Base-by-base conservation (phyloP, 352 stramenopile genomes). In the Globisporangium apiculatum region DNA sequence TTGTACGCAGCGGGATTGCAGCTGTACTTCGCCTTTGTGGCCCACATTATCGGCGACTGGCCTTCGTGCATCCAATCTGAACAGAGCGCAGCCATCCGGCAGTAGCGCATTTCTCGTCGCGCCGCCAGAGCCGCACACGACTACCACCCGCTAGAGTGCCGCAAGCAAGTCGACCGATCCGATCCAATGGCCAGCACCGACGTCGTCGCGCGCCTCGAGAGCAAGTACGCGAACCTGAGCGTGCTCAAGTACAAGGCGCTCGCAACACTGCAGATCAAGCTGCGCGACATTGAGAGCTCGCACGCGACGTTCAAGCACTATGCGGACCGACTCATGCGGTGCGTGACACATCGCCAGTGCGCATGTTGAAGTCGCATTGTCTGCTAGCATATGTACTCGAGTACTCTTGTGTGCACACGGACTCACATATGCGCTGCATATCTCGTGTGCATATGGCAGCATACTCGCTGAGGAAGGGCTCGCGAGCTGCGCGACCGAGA, bases 271-370 rank as follows among this genome's bases (percentile, higher is more conserved):
- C 71, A 86, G 53, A 81, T 87, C 61, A 89, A 89, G 61, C 69
- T 91, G 64, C 81, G 81, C 55, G 79, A 91, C 58, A 61, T 78
- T 58, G 73, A 71, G 41, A 87, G 78, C 67, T 66, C 79, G 42
- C 79, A 85, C 38, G 80, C 72, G 41, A 67, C 89, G 55, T 91
- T 91, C 64, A 91, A 89, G 71, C 75, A 85, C 59, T 91, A 82
- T 60, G 79, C 81, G 37, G 81, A 91, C 60, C 81, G 81, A 1
- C 72, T 91, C 64, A 91, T 91, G 81, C 62, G 78, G 79, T 87
- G 62, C 18, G 57, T 65, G 24, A 31, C 24, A 31, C 24, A 31
- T 31, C 24, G 24, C 24, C 24, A 31, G 24, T 31, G 24, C 24
- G 24, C 24, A 31, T 31, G 24, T 31, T 31, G 24, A 31, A 31